A percentile compares a stretch with the other conserved stretches of the same genome.
Conservation (phyloP, 2,329 filamentous ascomycete genomes). For the Penicillium brevicompactum region DNA sequence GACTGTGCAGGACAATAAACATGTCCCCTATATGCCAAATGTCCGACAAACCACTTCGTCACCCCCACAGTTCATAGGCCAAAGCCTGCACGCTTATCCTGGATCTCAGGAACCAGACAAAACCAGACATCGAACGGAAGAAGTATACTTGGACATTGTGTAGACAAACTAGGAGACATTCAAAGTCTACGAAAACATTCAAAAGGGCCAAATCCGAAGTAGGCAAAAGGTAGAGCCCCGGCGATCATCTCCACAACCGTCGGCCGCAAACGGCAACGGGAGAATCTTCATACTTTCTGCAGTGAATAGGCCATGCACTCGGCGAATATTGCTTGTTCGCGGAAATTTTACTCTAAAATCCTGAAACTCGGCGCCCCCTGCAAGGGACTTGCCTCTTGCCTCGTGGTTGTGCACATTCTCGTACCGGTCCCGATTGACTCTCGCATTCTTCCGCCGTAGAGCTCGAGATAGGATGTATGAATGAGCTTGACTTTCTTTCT, state of each 20-base stretch:
- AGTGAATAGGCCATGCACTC: not conserved
- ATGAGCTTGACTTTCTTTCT: conserved; percentile 5
- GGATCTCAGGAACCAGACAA: too few species aligned
- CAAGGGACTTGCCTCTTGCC: conserved; percentile 11
- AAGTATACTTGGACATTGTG: too few species aligned
- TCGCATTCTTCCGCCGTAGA: conserved; percentile 21
- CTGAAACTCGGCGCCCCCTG: not conserved
- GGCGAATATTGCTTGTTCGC: conserved; percentile 14
- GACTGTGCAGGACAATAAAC: too few species aligned
- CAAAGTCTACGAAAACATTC: not conserved
- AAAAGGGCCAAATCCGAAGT: not conserved
- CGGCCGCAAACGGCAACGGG: not conserved
- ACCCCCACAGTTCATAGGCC: too few species aligned
- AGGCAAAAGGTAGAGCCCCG: not conserved
- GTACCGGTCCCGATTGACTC: conserved; percentile 20
- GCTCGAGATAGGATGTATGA: conserved; percentile 12
- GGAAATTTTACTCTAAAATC: conserved; percentile 5
- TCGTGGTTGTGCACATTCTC: conserved; percentile 26
- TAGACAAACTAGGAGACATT: not conserved
- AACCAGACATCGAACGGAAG: too few species aligned
- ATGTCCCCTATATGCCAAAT: too few species aligned
- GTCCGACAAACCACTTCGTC: too few species aligned
- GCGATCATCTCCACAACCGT: conserved; percentile 12
- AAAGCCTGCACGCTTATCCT: too few species aligned
- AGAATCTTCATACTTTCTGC: not conserved